phyloP scores from a whole-genome alignment of 371 early-diverging fungal species.

The Actinomortierella wolfii region DNA sequence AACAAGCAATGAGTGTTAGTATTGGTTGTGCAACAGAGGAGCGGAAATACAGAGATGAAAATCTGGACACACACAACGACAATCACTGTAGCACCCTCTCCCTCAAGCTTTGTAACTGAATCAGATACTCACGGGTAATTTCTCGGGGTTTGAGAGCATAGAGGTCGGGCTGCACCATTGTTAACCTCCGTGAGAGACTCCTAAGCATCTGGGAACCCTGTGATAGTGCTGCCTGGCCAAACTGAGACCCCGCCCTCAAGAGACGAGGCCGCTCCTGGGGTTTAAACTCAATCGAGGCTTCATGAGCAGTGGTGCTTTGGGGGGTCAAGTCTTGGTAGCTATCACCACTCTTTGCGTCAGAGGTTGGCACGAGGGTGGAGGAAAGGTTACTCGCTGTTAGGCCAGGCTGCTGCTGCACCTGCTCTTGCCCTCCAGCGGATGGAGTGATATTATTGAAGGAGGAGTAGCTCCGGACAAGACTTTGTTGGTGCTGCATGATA shows the following conservation, averaged over 20 bases:
- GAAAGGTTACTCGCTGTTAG: too few relatives aligned
- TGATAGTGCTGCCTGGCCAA: slow-evolving; percentile 6
- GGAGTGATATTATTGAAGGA: slow-evolving; percentile 9
- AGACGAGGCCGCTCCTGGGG: too few relatives aligned
- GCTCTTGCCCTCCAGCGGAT: too few relatives aligned
- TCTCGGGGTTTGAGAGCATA: slow-evolving; percentile 5
- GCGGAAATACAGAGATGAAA: background rate
- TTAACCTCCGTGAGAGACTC: slow-evolving; percentile 11
- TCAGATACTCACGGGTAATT: slow-evolving; percentile 14
- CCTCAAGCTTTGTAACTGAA: too few relatives aligned
- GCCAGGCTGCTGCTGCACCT: too few relatives aligned
- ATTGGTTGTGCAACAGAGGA: background rate
- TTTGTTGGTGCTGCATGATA: slow-evolving; percentile 18
- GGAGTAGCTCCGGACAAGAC: slow-evolving; percentile 28
- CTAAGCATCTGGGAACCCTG: slow-evolving; percentile 11
- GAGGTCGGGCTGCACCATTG: background rate
- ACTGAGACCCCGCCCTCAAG: background rate
- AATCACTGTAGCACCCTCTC: background rate
- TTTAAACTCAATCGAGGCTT: too few relatives aligned
- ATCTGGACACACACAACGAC: too few relatives aligned
- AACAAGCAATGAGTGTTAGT: background rate
- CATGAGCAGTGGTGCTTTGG: too few relatives aligned
- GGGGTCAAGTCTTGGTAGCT: too few relatives aligned
- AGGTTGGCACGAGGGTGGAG: too few relatives aligned
- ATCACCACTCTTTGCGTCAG: too few relatives aligned